These are phyloP conservation scores for Diplodia seriata DNA, from an alignment of 2,329 filamentous ascomycete species.

Conservation along the genomic window DNA sequence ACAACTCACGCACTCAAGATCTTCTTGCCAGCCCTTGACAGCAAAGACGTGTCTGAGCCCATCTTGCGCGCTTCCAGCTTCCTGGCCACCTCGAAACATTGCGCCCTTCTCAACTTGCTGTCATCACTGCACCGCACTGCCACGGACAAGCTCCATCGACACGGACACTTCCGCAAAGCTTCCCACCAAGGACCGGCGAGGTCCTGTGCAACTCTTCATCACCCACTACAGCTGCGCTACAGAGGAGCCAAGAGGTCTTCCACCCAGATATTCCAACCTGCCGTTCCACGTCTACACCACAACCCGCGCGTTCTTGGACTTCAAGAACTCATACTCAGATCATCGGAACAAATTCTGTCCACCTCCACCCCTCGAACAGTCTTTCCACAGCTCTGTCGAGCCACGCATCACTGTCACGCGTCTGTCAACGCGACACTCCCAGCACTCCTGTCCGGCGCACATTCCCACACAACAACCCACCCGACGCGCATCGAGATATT, in stretches of 20 bases:
- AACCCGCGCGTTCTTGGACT: background rate
- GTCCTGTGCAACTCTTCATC: no score
- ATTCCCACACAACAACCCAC: background rate
- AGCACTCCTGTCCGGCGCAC: background rate
- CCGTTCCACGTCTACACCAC: background rate
- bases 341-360: background rate
- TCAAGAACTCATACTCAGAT: background rate
- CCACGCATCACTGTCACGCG: background rate
- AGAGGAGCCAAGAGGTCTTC: background rate
- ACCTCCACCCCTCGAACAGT: no score
- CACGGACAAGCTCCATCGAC: background rate
- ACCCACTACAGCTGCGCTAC: no score
- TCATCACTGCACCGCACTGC: background rate
- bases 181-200: background rate
- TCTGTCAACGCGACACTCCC: background rate
- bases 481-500: background rate
- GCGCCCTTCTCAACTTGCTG: background rate
- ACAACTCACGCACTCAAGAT: background rate
- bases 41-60: background rate
- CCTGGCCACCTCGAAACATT: background rate
- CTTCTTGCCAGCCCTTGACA: background rate
- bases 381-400: background rate
- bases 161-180: background rate
- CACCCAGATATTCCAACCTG: background rate
- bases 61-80: background rate